Evolutionary conservation across 2,329 filamentous ascomycete species (phyloP).

Genomic region (Botrytis fragariae): DNA sequence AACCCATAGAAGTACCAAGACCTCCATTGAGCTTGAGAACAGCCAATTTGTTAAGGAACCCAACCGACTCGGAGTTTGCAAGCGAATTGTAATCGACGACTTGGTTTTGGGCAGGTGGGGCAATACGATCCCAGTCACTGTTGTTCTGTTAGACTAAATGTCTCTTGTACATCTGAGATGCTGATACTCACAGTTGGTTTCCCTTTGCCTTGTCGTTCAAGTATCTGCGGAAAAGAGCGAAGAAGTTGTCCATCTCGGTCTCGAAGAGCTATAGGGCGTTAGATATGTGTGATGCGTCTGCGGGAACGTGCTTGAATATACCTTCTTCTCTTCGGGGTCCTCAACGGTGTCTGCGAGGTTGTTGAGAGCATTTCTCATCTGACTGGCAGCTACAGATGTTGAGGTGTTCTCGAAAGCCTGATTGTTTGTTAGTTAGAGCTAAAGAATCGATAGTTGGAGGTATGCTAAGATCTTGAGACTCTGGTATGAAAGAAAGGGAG

Average conservation of each 20-base stretch:
- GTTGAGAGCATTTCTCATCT: conserved; percentile 98
- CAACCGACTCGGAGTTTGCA: conserved; percentile 82
- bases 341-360: conserved; percentile 85
- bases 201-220: conserved; percentile 99
- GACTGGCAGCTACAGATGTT: conserved; percentile 93
- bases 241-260: conserved; percentile 99
- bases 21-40: conserved; percentile 99
- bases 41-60: conserved; percentile 94
- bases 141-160: conserved; percentile 25
- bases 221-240: conserved; percentile 96
- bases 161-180: background rate
- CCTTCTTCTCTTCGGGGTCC: conserved; percentile 81
- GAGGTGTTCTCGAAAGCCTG: conserved; percentile 99
- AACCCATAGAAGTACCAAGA: conserved; percentile 99
- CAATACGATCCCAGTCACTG: conserved; percentile 95
- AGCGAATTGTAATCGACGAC: conserved; percentile 94
- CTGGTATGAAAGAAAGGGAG: background rate
- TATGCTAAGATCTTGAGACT: background rate
- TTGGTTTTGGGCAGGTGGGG: conserved; percentile 87
- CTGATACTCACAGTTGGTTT: conserved; percentile 68
- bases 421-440: conserved; percentile 6
- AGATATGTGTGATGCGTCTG: background rate
- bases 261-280: conserved; percentile 72
- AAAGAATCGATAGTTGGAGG: background rate
- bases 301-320: conserved; percentile 42